Percentiles rank a stretch among this genome's conserved stretches.
phyloP scores from a whole-genome alignment of 176 grass and related monocot species.

The Echinochloa phyllopogon region DNA sequence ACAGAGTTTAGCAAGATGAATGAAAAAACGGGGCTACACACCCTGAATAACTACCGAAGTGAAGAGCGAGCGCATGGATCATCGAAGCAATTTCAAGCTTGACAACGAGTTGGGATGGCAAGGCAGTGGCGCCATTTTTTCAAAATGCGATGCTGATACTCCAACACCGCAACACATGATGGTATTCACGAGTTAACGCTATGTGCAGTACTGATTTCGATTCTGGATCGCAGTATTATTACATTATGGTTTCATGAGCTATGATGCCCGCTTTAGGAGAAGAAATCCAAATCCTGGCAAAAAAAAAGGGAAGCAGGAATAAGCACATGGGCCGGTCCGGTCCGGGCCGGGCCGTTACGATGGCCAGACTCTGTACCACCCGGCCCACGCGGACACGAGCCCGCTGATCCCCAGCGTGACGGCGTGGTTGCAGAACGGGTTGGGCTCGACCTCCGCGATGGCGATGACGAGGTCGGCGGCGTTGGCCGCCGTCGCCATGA shows the following conservation, averaged over 20 bases:
- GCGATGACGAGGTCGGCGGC: conserved; percentile 74
- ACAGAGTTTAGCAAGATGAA: too few species aligned
- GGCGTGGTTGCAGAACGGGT: conserved; percentile 88
- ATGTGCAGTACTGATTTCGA: background rate
- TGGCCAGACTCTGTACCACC: conserved; percentile 96
- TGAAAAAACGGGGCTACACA: too few species aligned
- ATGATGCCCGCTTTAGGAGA: background rate
- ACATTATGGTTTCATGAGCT: background rate
- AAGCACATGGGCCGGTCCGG: background rate
- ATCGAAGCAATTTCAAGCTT: too few species aligned
- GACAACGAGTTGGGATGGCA: too few species aligned
- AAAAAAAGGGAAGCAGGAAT: background rate
- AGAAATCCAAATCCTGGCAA: background rate
- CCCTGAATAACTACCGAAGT: too few species aligned
- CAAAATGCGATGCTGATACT: too few species aligned
- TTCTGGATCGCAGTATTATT: background rate
- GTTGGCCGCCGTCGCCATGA: conserved; percentile 87
- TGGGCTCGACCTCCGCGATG: conserved; percentile 82
- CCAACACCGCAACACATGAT: too few species aligned
- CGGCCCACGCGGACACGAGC: conserved; percentile 93
- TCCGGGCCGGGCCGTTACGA: conserved; percentile 36
- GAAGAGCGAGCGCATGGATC: too few species aligned
- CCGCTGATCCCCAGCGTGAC: conserved; percentile 90
- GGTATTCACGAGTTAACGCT: background rate
- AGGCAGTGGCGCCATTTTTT: too few species aligned